Evolutionary conservation across 768 basidiomycete genomes (phyloP).

Genomic region (Brasilioporus rufonigricans): DNA sequence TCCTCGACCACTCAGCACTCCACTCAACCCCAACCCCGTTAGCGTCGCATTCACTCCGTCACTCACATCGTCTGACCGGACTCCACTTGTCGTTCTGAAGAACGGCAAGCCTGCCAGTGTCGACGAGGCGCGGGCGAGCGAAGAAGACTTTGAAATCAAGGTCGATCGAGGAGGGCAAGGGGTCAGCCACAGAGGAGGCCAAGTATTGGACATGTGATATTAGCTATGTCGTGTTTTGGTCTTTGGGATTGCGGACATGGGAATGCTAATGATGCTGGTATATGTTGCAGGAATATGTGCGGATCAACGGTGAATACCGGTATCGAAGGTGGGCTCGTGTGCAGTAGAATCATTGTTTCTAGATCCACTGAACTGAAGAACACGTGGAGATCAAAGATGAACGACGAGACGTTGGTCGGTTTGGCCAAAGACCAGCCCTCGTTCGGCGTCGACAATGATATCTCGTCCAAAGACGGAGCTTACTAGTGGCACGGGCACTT

Average conservation of each 20-base stretch:
- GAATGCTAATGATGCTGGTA: too few species aligned
- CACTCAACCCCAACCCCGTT: slow-evolving; percentile 72
- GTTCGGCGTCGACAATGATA: too few species aligned
- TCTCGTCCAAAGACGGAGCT: too few species aligned
- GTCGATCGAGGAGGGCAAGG: slow-evolving; percentile 61
- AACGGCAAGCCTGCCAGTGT: too few species aligned
- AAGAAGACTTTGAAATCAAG: too few species aligned
- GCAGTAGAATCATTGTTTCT: background rate
- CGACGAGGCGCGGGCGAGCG: too few species aligned
- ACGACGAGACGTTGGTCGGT: too few species aligned
- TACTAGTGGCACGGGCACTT: too few species aligned
- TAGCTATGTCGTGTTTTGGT: slow-evolving; percentile 76
- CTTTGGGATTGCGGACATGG: background rate
- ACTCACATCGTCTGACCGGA: slow-evolving; percentile 42
- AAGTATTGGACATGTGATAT: slow-evolving; percentile 98
- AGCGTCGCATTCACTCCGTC: slow-evolving; percentile 80
- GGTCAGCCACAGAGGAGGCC: slow-evolving; percentile 63
- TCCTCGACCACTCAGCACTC: slow-evolving; percentile 71
- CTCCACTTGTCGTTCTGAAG: too few species aligned
- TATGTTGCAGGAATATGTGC: slow-evolving; percentile 78
- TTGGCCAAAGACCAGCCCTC: too few species aligned
- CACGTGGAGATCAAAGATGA: too few species aligned
- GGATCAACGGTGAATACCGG: slow-evolving; percentile 90
- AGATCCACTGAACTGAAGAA: too few species aligned
- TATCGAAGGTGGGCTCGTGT: slow-evolving; percentile 36